Evolutionary conservation across 2,329 filamentous ascomycete species (phyloP).

Genomic region (Huntiella abstrusa): DNA sequence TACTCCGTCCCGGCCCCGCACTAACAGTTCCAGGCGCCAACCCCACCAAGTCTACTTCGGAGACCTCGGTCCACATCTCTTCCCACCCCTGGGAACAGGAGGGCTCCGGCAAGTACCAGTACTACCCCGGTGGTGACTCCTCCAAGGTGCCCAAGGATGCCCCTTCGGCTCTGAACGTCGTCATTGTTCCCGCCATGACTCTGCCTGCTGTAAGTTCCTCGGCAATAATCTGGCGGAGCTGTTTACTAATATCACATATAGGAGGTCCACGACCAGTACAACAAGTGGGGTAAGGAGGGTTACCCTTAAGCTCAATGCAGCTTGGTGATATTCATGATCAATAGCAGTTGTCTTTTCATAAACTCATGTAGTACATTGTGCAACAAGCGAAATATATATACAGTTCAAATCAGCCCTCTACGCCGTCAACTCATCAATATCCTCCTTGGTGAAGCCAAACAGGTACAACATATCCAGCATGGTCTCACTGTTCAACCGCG

Average conservation of each 20-base stretch:
- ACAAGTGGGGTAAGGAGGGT: conserved; percentile 99
- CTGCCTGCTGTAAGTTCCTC: conserved; percentile 54
- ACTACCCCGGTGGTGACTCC: conserved; percentile 71
- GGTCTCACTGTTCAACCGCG: conserved; percentile 50
- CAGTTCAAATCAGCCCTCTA: neutral
- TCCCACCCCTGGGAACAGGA: conserved; percentile 85
- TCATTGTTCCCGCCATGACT: conserved; percentile 84
- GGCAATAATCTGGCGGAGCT: neutral
- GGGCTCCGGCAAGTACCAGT: conserved; percentile 49
- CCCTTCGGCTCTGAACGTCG: conserved; percentile 85
- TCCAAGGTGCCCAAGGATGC: conserved; percentile 64
- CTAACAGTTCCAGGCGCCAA: conserved; percentile 40
- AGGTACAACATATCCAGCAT: conserved; percentile 56
- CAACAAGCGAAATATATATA: neutral
- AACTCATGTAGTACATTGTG: no score
- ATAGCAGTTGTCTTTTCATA: no score
- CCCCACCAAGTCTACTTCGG: conserved; percentile 70
- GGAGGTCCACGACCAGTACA: conserved; percentile 90
- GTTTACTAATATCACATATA: conserved; percentile 20
- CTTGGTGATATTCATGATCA: no score
- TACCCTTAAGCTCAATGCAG: conserved; percentile 34
- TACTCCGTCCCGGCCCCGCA: neutral
- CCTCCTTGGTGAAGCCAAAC: conserved; percentile 50
- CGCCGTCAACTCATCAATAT: conserved; percentile 31
- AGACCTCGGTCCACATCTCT: conserved; percentile 56